A percentile compares a stretch with the other conserved stretches of the same genome.
These are phyloP conservation scores for Kondoa subrosea DNA, from an alignment of 768 basidiomycete species.

Conservation along the genomic window DNA sequence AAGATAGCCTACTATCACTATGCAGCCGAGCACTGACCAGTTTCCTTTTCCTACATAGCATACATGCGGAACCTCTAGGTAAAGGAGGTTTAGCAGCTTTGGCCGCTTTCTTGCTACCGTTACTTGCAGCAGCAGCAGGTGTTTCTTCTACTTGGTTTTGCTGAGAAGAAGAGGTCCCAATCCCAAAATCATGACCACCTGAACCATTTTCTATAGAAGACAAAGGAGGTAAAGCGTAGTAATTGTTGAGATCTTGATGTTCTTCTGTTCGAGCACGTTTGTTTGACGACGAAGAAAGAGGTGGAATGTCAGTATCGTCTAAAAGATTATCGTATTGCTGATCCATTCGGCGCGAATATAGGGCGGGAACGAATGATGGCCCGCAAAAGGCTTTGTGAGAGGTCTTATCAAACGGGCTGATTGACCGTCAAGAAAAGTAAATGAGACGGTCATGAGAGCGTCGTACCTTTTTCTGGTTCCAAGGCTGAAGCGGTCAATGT, in stretches of 20 bases:
- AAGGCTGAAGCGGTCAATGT: too few species aligned
- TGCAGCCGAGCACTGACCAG: conserved; percentile 7
- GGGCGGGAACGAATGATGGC: not conserved
- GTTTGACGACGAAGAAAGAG: not conserved
- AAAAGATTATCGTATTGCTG: not conserved
- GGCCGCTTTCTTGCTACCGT: not conserved
- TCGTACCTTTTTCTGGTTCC: too few species aligned
- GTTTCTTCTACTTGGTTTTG: not conserved
- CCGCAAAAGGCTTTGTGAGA: not conserved
- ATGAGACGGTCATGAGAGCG: too few species aligned
- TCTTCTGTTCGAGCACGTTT: not conserved
- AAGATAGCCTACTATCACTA: conserved; percentile 7
- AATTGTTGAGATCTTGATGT: not conserved
- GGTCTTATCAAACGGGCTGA: too few species aligned
- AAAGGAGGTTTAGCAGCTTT: conserved; percentile 8
- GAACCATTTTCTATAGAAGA: not conserved
- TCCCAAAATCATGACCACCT: not conserved
- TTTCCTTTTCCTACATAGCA: conserved; percentile 17
- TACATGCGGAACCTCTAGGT: conserved; percentile 16
- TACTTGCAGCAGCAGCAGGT: not conserved
- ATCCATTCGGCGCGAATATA: not conserved
- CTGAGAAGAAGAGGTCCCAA: not conserved
- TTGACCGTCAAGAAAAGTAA: too few species aligned
- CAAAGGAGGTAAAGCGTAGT: not conserved
- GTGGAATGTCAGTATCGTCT: not conserved